These are phyloP conservation scores for Lomentospora prolificans DNA, from an alignment of 2,329 filamentous ascomycete genomes.

Conservation along the genomic window DNA sequence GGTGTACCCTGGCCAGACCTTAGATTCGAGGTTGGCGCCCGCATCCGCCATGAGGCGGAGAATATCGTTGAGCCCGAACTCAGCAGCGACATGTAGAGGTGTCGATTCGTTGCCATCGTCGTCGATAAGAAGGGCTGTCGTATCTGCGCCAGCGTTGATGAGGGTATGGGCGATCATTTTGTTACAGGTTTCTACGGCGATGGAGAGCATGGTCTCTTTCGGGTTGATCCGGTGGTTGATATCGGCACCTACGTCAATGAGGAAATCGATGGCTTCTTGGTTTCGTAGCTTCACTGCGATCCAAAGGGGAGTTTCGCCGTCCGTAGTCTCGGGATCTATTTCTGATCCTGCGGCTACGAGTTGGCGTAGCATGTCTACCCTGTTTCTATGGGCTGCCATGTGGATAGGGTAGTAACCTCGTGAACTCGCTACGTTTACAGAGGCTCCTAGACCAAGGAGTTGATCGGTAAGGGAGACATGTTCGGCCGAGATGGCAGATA, in stretches of 20 bases:
- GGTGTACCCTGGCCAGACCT: constrained; percentile 16
- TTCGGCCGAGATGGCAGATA: constrained; percentile 37
- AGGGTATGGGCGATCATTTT: constrained; percentile 13
- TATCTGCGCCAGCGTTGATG: constrained; percentile 13
- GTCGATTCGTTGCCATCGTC: constrained; percentile 16
- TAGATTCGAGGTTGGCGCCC: constrained; percentile 14
- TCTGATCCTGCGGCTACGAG: constrained; percentile 15
- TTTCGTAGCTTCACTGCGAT: constrained; percentile 15
- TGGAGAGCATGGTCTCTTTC: constrained; percentile 11
- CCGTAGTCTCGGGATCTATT: constrained; percentile 15
- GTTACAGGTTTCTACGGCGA: constrained; percentile 12
- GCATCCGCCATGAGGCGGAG: constrained; percentile 16
- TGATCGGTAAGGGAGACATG: constrained; percentile 20
- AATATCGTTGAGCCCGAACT: constrained; percentile 17
- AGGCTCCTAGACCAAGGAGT: constrained; percentile 12
- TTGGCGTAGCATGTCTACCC: constrained; percentile 13
- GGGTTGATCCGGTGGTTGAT: constrained; percentile 11
- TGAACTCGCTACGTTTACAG: background rate
- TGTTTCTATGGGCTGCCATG: constrained; percentile 15
- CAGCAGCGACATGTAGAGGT: constrained; percentile 20
- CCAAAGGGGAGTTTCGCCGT: constrained; percentile 16
- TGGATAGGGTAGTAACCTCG: constrained; percentile 16
- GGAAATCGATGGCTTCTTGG: constrained; percentile 12
- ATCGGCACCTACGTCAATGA: constrained; percentile 15
- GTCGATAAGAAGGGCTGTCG: constrained; percentile 11